Evolutionary conservation across 2,329 filamentous ascomycete genomes (phyloP).

Genomic region (Fusarium nodosum): DNA sequence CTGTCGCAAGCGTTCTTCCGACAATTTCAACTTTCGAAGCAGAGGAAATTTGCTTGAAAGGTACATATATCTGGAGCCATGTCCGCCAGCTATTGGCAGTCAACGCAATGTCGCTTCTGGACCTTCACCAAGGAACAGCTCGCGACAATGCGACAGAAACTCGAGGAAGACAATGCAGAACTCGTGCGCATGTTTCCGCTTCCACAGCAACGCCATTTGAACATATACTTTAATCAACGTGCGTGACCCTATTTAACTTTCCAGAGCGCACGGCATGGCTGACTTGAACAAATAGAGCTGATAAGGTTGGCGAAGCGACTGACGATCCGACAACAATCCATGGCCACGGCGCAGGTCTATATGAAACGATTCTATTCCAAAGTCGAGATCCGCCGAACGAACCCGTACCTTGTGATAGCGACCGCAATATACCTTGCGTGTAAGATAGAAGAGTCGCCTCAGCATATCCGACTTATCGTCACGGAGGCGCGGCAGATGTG

Average conservation of each 20-base stretch:
- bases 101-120: constrained; percentile 91
- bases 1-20: constrained; percentile 5
- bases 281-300: constrained; percentile 69
- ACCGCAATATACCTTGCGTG: constrained; percentile 95
- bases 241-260: constrained; percentile 51
- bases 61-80: constrained; percentile 62
- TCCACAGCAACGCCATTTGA: constrained; percentile 84
- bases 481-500: constrained; percentile 88
- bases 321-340: constrained; percentile 86
- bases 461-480: constrained; percentile 93
- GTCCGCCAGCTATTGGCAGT: constrained; percentile 98
- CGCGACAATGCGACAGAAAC: constrained; percentile 77
- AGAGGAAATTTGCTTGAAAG: constrained; percentile 18
- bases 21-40: background rate
- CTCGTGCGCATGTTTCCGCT: constrained; percentile 84
- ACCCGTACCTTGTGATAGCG: constrained; percentile 92
- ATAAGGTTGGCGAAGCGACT: constrained; percentile 87
- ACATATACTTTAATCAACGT: constrained; percentile 95
- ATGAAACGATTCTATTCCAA: constrained; percentile 93
- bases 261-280: constrained; percentile 3
- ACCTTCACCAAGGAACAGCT: constrained; percentile 88
- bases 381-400: constrained; percentile 91
- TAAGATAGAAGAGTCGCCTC: constrained; percentile 97
- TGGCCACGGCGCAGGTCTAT: constrained; percentile 95
- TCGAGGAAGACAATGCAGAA: constrained; percentile 81